A percentile compares a stretch with the other conserved stretches of the same genome.
These are phyloP conservation scores for Penicillium dipodomyicola DNA, from an alignment of 495 filamentous ascomycete species.

Conservation along the genomic window DNA sequence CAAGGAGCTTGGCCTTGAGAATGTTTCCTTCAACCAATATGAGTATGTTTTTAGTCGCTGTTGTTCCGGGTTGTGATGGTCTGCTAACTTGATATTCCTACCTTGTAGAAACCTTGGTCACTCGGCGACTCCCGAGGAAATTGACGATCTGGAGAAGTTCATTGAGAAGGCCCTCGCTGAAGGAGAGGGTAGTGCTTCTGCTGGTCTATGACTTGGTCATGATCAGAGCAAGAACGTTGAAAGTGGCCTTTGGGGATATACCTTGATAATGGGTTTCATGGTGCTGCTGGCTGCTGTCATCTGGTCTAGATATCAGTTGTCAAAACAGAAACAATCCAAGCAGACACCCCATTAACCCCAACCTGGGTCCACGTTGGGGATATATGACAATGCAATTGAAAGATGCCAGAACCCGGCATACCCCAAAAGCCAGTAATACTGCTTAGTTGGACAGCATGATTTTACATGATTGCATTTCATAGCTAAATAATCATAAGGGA, in stretches of 20 bases:
- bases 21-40: slow-evolving; percentile 75
- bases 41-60: slow-evolving; percentile 46
- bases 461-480: background rate
- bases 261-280: slow-evolving; percentile 42
- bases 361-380: background rate
- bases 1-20: slow-evolving; percentile 61
- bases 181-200: slow-evolving; percentile 50
- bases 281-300: slow-evolving; percentile 51
- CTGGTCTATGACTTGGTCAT: slow-evolving; percentile 50
- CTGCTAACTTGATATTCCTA: slow-evolving; percentile 20
- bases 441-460: background rate
- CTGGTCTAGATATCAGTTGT: slow-evolving; percentile 19
- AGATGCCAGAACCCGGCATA: background rate
- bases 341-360: slow-evolving; percentile 4
- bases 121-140: slow-evolving; percentile 73
- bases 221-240: background rate
- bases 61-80: background rate
- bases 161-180: slow-evolving; percentile 61
- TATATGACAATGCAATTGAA: slow-evolving; percentile 1
- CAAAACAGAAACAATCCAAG: background rate
- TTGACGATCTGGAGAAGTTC: slow-evolving; percentile 80
- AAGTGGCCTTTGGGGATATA: slow-evolving; percentile 19
- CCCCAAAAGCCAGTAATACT: background rate
- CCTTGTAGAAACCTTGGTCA: slow-evolving; percentile 62
- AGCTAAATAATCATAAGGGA: background rate